Evolutionary conservation across 306 rosid genomes (phyloP), one percentile per base, ranked within the genome.

Genomic region (Medicago lupulina): DNA sequence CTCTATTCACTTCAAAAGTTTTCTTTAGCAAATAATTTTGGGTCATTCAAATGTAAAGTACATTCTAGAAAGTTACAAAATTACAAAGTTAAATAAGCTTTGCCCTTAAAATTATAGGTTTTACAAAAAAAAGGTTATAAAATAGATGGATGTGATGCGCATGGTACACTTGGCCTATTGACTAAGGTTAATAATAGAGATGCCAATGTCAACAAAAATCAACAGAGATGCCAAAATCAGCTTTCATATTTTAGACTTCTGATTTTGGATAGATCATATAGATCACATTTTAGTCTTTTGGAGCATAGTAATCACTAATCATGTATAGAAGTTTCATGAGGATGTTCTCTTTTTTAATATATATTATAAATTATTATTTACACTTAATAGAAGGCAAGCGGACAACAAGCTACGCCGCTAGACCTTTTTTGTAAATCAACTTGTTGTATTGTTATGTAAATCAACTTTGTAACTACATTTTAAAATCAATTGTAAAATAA

Each of bases 211-310:
- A 34, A 34, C 38, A 34, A 34, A 34, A 59, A 59, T 34, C 68
- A 62, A 18, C 59, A 18, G 39, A 59, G 73, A 49, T 18, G 70
- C 76, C 43, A 69, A 54, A 53, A 39, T 79, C 28, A 65, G 36
- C 50, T 59, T 53, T 57, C 50, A 71, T 14, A 66, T 76, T 79
- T 21, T 21, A 57, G 63, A 21, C 36, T 21, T 57, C 21, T 11
- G 60, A 34, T 34, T 34, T 34, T 34, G 38, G 38, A 5, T 34
- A 34, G 38, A 34, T 57, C 50, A 71, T 34, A 34, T 34, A 34
- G 38, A 34, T 57, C 50, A 71, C 21, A 66, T 76, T 79, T 21
- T 21, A 57, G 62, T 57, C n/a, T 19, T 57, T 57, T 10, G 59
- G 60, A 5, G 25, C 50, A 59, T 63, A 13, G 14, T 25, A 25